Base-by-base conservation (phyloP, 1,139 yeast species). In the Nadsonia starkeyi-henricii region DNA sequence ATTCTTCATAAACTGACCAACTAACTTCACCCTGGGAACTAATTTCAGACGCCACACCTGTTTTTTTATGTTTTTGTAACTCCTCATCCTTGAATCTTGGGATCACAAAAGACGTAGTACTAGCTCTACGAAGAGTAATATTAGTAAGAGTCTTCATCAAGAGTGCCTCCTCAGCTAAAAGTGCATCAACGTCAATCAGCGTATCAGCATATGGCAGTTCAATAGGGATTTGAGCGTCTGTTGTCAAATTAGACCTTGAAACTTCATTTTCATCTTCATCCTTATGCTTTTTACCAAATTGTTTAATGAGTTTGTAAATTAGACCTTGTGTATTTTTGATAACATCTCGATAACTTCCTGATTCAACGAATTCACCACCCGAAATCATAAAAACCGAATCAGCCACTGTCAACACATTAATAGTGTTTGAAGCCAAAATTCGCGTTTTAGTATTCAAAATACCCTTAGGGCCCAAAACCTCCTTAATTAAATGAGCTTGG, bases 401-500 rank as follows among this genome's bases (percentile, higher is more conserved):
- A 0, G 95, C 85, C 54, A 80, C 74, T 54, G 78, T 74, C 59
- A 86, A 72, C 15, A 85, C 89, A 46, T 79, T 75, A 41, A 85
- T 79, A 5, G 85, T 77, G 63, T 88, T 88, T 1, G 96, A 88
- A 1, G 94, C 84, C 57, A 88, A 71, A 42, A 88, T 69, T 53
- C 79, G 75, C 48, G 95, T 81, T 62, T 85, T 85, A n/a, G 79
- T 63, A 42, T 74, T 71, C 52, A 86, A 69, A 46, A 86, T 63
- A 43, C 95, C 95, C 23, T 71, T 62, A 30, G 77, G 72, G 20
- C 85, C 79, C 48, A 82, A 63, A 17, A 81, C 83, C 46, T 74
- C 64, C 39, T 71, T 70, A 48, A 78, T 74, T 52, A 86, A 72
- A 53, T 78, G 84, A 53, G 73, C 76, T 18, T 89, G 83, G 51